Percentiles rank a stretch among this genome's conserved stretches.
phyloP scores from a whole-genome alignment of 2,329 filamentous ascomycete species.

The Paracoccidioides brasiliensis region DNA sequence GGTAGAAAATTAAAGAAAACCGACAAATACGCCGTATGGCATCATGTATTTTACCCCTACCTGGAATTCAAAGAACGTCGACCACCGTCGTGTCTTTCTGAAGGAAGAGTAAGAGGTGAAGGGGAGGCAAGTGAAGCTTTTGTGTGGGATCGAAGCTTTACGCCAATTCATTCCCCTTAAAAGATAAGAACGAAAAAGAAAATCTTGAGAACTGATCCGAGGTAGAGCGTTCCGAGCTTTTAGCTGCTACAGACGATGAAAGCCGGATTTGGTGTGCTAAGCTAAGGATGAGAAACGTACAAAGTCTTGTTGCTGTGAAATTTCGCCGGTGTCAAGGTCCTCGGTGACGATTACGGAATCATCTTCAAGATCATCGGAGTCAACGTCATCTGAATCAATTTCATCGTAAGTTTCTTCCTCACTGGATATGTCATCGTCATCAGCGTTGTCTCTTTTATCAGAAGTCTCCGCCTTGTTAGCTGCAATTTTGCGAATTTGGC shows the following conservation, averaged over 20 bases:
- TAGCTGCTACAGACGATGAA: background rate
- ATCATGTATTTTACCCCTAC: background rate
- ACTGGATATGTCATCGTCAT: conserved; percentile 56
- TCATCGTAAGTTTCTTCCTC: conserved; percentile 55
- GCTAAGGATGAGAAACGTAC: conserved; percentile 30
- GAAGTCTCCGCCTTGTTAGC: conserved; percentile 28
- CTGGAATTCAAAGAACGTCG: background rate
- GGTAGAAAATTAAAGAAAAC: background rate
- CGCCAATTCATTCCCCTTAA: background rate
- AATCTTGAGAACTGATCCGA: background rate
- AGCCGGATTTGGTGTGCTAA: background rate
- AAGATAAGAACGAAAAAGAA: background rate
- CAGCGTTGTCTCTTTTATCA: conserved; percentile 19
- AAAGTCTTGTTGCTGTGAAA: conserved; percentile 42
- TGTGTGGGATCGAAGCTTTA: background rate
- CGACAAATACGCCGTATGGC: background rate
- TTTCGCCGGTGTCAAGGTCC: conserved; percentile 31
- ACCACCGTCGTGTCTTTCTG: background rate
- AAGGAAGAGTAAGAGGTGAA: background rate
- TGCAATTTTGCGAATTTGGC: conserved; percentile 53
- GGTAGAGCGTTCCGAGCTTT: background rate
- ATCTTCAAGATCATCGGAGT: conserved; percentile 49
- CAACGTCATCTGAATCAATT: conserved; percentile 62
- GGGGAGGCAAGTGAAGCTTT: background rate
- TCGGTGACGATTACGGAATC: conserved; percentile 27